Evolutionary conservation across 129 eudicot genomes (phyloP), one percentile per base, ranked within the genome.

Genomic region (Helichrysum umbraculigerum): DNA sequence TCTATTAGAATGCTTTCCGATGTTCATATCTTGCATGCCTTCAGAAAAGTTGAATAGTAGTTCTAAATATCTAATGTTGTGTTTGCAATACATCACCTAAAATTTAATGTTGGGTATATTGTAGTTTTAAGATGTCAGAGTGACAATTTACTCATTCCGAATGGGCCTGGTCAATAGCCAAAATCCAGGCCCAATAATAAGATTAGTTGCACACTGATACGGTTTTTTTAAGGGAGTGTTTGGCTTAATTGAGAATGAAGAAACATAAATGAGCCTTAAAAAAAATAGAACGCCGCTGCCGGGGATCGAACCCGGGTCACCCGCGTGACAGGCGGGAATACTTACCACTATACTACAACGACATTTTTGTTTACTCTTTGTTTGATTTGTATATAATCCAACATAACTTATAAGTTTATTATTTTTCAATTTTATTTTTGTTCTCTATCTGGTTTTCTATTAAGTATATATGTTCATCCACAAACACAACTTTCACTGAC

Each of bases 221-320:
- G 39, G 39, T 33, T 2, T 33, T 25, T 25, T 25, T 25, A 25
- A 25, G 28, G 28, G 28, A 25, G 28, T 25, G 28, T 25, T 25
- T 25, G 28, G 28, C 28, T n/a, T n/a, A n/a, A 25, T 25, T 25
- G 28, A 25, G 1, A 25, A 25, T 25, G 28, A 25, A 25, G 28
- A 25, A 25, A 25, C 28, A 25, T 25, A 25, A 25, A 25, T 25
- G 28, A 0, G 28, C 1, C 28, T 25, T 25, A 25, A 25, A 42
- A 7, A 42, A 4, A 42, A 42, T 1, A 6, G 0, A 1, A 10
- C 68, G 68, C 58, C 69, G 68, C 3, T 59, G 77, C 58, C 58
- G 88, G 87, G 88, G 96, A 89, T 89, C 92, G 88, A 90, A 90
- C 93, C 91, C 92, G 92, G 93, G 96, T 90, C 91, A 84, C 91